phyloP scores from a whole-genome alignment of 495 filamentous ascomycete species.

The Xylaria cubensis region DNA sequence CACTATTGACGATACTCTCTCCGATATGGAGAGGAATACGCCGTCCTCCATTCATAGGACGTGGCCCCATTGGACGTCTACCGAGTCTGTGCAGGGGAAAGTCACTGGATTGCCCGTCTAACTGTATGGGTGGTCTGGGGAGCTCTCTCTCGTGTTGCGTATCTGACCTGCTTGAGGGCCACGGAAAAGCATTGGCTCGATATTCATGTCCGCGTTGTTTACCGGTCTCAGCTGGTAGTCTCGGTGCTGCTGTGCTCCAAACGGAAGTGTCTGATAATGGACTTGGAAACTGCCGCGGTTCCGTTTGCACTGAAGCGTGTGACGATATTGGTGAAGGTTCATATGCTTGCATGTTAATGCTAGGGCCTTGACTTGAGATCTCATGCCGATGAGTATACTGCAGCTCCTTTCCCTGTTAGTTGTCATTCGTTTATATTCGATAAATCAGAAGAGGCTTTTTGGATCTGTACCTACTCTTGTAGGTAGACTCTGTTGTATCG shows the following conservation, averaged over 20 bases:
- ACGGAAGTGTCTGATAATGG: not conserved
- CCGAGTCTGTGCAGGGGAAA: not conserved
- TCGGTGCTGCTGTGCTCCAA: too few species aligned
- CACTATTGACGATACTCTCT: not conserved
- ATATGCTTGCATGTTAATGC: not conserved
- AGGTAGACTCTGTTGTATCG: not conserved
- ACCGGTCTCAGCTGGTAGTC: not conserved
- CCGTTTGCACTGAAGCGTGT: not conserved
- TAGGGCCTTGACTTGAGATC: not conserved
- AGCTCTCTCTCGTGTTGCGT: not conserved
- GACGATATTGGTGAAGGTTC: not conserved
- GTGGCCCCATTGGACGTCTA: constrained; percentile 1
- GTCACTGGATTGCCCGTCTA: not conserved
- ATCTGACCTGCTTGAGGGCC: not conserved
- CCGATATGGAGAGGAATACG: not conserved
- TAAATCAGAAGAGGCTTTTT: not conserved
- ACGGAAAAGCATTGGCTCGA: not conserved
- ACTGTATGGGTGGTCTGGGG: not conserved
- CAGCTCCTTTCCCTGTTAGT: constrained; percentile 4
- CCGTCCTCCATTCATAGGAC: not conserved
- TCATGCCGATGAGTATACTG: not conserved
- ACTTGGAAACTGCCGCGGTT: not conserved
- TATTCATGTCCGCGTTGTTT: not conserved
- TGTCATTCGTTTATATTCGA: not conserved
- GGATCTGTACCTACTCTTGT: not conserved